Base-by-base conservation (phyloP, 495 filamentous ascomycete species). In the Lasiosphaeria hispida region DNA sequence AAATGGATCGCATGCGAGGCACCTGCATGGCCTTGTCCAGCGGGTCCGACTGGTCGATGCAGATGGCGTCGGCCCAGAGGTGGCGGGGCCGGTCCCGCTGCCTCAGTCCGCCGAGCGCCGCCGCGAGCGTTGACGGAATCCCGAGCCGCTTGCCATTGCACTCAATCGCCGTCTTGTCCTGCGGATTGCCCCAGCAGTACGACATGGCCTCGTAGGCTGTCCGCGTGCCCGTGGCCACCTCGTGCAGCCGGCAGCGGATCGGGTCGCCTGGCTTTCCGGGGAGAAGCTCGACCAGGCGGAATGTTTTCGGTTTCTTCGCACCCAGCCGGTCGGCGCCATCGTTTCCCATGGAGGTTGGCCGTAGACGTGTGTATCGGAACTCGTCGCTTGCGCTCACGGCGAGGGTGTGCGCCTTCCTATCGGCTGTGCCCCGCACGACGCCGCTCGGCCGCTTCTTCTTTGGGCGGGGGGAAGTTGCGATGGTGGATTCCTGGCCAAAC, bases 31-130 rank as follows among this genome's bases (percentile, higher is more conserved):
- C 47, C 33, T 50, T 50, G 47, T 50, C 47, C 7, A 13, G 47
- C 19, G 47, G 47, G 17, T 50, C 47, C 3, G 47, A 50, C 47
- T 50, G 47, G 47, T 50, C 30, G 47, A 50, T 50, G 30, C 47
- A 50, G 47, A 50, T 50, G 47, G 47, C 47, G 17, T 50, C 47
- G 18, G 47, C 47, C 47, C 47, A 50, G 47, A 50, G 47, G 36
- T 50, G 47, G 2, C 47, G 47, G 11, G 47, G 11, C 9, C 47
- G 47, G 30, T 50, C 47, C 8, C 47, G 3, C 19, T 10, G 13
- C 17, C 47, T 50, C 33, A 50, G 47, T 9, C 47, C 47, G 10
- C 47, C 10, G 7, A 50, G 47, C 3, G 47, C 47, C 2, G 19
- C 33, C 3, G 47, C 47, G 5, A 50, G 47, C 2, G 11, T 50